Conservation (phyloP, 179 eudicot species). For the Heliamphora pulchella region DNA sequence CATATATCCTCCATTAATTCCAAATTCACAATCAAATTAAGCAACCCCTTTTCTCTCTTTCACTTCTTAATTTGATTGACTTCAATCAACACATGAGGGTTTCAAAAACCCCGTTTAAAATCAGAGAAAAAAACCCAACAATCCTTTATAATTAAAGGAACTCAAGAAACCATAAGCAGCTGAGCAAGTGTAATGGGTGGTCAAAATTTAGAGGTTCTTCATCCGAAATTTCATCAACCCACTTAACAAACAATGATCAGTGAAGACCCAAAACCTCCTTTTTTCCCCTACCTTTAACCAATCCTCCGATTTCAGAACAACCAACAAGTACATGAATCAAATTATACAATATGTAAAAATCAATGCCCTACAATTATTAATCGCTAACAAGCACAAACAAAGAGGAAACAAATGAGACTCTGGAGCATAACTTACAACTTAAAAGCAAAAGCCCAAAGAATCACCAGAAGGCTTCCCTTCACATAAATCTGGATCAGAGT, state of each 20-base stretch:
- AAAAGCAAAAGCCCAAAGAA: not conserved
- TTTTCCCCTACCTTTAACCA: not conserved
- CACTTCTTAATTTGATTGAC: constrained; percentile 2
- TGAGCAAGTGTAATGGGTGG: constrained; percentile 5
- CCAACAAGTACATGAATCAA: not conserved
- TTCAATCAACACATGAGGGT: constrained; percentile 4
- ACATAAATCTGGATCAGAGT: constrained; percentile 13
- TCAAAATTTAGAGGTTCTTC: constrained; percentile 7
- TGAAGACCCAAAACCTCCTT: not conserved
- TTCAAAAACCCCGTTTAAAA: not conserved
- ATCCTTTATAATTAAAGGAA: not conserved
- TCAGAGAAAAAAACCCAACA: not conserved
- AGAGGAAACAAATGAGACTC: not conserved
- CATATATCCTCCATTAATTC: constrained; percentile 15
- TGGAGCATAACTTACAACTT: not conserved
- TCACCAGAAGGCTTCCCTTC: not conserved
- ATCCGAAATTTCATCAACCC: constrained; percentile 4
- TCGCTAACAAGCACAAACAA: not conserved
- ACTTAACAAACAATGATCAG: not conserved
- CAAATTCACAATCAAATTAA: constrained; percentile 8
- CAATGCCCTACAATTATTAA: not conserved
- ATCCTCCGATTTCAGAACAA: constrained; percentile 8
- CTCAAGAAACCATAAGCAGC: not conserved
- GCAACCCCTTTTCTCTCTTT: not conserved
- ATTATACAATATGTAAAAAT: not conserved